phyloP scores from a whole-genome alignment of 371 early-diverging fungal genomes.

The Zancudomyces culisetae region DNA sequence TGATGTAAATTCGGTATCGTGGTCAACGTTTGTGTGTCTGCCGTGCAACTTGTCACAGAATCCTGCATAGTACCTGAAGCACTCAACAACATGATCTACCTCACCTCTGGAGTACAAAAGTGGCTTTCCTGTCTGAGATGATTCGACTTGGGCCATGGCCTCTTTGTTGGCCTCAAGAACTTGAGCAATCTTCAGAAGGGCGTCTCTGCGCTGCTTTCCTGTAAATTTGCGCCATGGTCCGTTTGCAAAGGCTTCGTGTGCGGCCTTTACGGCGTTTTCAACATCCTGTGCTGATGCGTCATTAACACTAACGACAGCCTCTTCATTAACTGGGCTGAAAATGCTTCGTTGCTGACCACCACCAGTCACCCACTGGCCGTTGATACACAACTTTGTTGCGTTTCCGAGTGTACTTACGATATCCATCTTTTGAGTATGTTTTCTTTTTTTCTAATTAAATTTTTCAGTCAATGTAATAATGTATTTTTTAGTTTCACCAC shows the following conservation, averaged over 20 bases:
- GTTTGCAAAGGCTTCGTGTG: conserved; percentile 39
- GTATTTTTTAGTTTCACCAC: too few relatives aligned
- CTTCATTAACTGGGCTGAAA: conserved; percentile 50
- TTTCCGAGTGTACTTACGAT: conserved; percentile 1
- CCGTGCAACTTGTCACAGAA: conserved; percentile 66
- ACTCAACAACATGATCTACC: conserved; percentile 37
- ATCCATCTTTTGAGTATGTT: too few relatives aligned
- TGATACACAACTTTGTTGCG: conserved; percentile 10
- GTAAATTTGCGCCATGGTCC: conserved; percentile 40
- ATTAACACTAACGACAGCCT: conserved; percentile 42
- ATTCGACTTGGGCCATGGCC: conserved; percentile 56
- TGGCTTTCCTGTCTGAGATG: conserved; percentile 73
- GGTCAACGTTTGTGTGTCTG: conserved; percentile 18
- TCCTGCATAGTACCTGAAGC: conserved; percentile 60
- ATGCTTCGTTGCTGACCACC: conserved; percentile 6
- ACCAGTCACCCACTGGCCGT: conserved; percentile 14
- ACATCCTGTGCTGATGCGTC: conserved; percentile 55
- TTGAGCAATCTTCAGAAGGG: conserved; percentile 46
- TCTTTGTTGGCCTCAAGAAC: conserved; percentile 46
- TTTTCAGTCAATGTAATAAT: too few relatives aligned
- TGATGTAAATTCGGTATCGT: conserved; percentile 23
- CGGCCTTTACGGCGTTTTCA: conserved; percentile 52
- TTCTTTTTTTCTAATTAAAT: too few relatives aligned
- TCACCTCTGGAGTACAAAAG: conserved; percentile 38
- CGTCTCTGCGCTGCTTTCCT: conserved; percentile 38